Base-by-base conservation (phyloP, 345 rosid species). In the Aquilaria malaccensis region DNA sequence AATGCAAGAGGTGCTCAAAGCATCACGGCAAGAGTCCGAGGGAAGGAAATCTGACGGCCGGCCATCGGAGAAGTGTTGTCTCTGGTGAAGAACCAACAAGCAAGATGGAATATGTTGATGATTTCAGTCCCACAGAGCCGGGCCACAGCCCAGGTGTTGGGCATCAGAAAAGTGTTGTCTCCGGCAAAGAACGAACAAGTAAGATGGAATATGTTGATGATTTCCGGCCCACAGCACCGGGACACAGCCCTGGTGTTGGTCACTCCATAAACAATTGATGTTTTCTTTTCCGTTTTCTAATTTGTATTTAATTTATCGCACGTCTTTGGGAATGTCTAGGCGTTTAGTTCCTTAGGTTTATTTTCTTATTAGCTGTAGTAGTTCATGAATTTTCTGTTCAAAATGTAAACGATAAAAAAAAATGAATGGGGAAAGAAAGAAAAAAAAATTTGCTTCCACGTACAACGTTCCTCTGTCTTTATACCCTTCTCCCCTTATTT, bases 101-200 rank as follows among this genome's bases (percentile, higher is more conserved):
- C 11, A 65, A 62, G 76, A 47, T 50, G 48, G 72, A 53, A 10
- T 3, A 65, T 50, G 30, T 66, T 7, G 72, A 68, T 37, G 77
- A 72, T 58, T 72, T 75, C 50, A 71, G 77, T 41, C 77, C 79
- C 29, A 79, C 83, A 0, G 12, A 45, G 49, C 83, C 77, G 0
- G 83, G 79, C 10, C 83, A 79, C 57, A 79, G 83, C 46, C 80
- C 83, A 0, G 83, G 83, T 2, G 75, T 76, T 30, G 83, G 83
- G 6, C 77, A 79, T 22, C 51, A 13, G 30, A 10, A 15, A 2
- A 32, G 6, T 10, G 45, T n/a, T 11, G 56, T 49, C 41, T 65
- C 57, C 4, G 33, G 53, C 15, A 22, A 52, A 59, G 64, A 52
- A 29, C 50, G 7, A 52, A 64, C 43, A 30, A 65, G 67, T 12